phyloP scores from a whole-genome alignment of 257 asterid genomes.

The Capsicum chinense region DNA sequence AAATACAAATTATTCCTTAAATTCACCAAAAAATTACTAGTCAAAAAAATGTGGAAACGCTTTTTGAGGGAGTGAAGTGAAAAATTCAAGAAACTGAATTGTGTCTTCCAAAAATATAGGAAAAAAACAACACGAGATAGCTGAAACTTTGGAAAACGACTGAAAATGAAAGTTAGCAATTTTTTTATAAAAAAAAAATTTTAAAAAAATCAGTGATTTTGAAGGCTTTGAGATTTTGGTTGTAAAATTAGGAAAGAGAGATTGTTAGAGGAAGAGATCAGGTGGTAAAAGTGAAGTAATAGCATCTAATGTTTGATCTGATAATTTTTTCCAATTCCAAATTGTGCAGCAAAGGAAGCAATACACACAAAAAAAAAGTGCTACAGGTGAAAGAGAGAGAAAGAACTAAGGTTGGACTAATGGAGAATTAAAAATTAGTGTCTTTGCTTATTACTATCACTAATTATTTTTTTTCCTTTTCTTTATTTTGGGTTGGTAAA shows the following conservation, averaged over 20 bases:
- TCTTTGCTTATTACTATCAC: neutral
- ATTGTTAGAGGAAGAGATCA: neutral
- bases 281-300: neutral
- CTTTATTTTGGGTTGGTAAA: neutral
- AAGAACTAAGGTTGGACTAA: constrained; percentile 20
- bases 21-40: constrained; percentile 2
- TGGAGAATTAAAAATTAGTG: neutral
- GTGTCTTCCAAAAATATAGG: neutral
- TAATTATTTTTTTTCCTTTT: neutral
- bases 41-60: neutral
- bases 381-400: neutral
- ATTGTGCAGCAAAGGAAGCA: neutral
- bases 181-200: too few relatives aligned
- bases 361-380: constrained; percentile 9
- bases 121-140: neutral
- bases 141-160: constrained; percentile 24
- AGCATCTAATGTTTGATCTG: constrained; percentile 24
- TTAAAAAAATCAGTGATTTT: neutral
- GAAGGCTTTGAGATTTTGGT: neutral
- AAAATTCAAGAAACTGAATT: constrained; percentile 6
- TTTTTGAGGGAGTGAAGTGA: neutral
- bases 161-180: constrained; percentile 21
- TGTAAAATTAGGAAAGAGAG: neutral
- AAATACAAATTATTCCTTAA: neutral
- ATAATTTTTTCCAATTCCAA: neutral